phyloP scores from a whole-genome alignment of 768 basidiomycete genomes.

The Kwoniella sp. region DNA sequence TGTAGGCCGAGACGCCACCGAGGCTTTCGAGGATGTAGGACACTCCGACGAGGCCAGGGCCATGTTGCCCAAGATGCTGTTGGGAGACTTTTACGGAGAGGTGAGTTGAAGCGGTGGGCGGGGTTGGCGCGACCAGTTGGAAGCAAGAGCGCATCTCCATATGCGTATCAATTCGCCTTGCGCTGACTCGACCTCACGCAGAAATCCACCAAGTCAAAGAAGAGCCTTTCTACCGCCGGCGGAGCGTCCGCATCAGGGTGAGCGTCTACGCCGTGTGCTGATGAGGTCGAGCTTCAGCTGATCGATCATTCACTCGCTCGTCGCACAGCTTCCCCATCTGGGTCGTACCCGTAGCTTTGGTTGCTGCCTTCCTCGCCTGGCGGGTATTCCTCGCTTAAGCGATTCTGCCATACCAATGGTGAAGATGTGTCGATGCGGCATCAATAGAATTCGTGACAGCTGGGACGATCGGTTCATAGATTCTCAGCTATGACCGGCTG shows the following conservation, averaged over 20 bases:
- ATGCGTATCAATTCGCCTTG: not conserved
- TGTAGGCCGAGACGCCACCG: conserved; percentile 87
- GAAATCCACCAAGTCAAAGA: conserved; percentile 56
- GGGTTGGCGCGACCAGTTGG: not conserved
- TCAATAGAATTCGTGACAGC: too few relatives aligned
- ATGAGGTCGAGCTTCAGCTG: not conserved
- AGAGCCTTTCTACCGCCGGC: conserved; percentile 15
- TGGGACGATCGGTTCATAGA: too few relatives aligned
- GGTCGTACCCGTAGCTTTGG: conserved; percentile 70
- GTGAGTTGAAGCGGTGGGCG: conserved; percentile 47
- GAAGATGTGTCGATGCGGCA: too few relatives aligned
- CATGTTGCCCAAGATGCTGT: conserved; percentile 68
- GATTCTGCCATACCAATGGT: too few relatives aligned
- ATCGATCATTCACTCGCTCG: not conserved
- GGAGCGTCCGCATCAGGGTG: conserved; percentile 14
- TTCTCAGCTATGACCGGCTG: too few relatives aligned
- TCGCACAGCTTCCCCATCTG: conserved; percentile 63
- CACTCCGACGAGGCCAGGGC: conserved; percentile 97
- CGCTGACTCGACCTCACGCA: conserved; percentile 62
- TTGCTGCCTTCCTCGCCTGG: conserved; percentile 85
- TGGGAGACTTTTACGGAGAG: conserved; percentile 75
- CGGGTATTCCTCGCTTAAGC: conserved; percentile 59
- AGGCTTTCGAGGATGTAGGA: conserved; percentile 98
- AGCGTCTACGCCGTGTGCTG: not conserved
- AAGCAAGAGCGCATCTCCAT: not conserved